phyloP scores from a whole-genome alignment of 208 protist species.

The Balamuthia mandrillaris region DNA sequence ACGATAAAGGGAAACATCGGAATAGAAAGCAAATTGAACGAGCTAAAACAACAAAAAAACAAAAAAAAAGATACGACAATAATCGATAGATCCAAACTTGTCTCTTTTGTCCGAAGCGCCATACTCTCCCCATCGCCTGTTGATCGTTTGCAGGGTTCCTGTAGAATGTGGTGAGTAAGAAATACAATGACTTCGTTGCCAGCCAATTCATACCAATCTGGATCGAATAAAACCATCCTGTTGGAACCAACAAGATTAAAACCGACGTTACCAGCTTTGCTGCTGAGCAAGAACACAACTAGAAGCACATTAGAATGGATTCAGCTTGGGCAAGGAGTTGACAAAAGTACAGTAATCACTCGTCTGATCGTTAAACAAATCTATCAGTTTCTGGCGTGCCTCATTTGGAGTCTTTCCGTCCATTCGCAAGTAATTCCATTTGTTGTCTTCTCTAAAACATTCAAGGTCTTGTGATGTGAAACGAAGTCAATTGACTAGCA shows the following conservation, averaged over 20 bases:
- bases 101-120: slow-evolving; percentile 94
- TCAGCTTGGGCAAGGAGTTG: background rate
- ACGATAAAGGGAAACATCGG: too few relatives aligned
- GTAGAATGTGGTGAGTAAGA: too few relatives aligned
- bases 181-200: too few relatives aligned
- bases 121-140: slow-evolving; percentile 66
- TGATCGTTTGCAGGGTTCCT: slow-evolving; percentile 72
- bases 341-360: slow-evolving; percentile 34
- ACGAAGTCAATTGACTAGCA: too few relatives aligned
- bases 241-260: slow-evolving; percentile 97
- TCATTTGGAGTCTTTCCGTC: slow-evolving; percentile 13
- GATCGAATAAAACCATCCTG: slow-evolving; percentile 93
- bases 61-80: background rate
- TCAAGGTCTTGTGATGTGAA: background rate
- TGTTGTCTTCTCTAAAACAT: background rate
- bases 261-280: slow-evolving; percentile 80
- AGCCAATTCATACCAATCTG: slow-evolving; percentile 81
- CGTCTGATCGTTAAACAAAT: slow-evolving; percentile 35
- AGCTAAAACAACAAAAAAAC: background rate
- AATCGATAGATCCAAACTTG: slow-evolving; percentile 65
- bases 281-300: slow-evolving; percentile 36
- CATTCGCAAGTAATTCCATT: background rate
- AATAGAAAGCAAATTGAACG: background rate
- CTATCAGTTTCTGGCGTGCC: background rate
- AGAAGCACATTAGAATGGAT: background rate